Base-by-base conservation (phyloP, 495 filamentous ascomycete species). In the Annulohypoxylon stygium region DNA sequence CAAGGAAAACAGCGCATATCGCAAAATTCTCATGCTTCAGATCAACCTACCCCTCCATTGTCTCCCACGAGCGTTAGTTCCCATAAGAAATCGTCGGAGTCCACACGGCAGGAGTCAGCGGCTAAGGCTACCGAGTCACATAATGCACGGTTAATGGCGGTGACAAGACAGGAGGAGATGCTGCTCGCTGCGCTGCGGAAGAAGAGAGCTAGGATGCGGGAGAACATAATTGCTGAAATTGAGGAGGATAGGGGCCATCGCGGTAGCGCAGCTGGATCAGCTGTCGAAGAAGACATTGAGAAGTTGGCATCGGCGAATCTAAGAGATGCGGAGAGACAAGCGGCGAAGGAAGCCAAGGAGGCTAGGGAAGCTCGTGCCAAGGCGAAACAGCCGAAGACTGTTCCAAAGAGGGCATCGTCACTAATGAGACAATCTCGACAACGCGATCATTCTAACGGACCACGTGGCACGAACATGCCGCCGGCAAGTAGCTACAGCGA, bases 161-260 rank as follows among this genome's bases (percentile, higher is more conserved):
- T 97, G 55, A 97, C 93, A 0, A 86, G 89, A 59, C 93, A 97
- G 79, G 94, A 97, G 78, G 91, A 94, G 76, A 88, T 92, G 76
- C 83, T 97, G 5, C 83, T 97, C 7, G 92, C 93, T 71, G 92
- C 93, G 12, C 90, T 97, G 86, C 86, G 94, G 37, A 81, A 88
- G 73, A 94, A 94, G 76, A 86, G 92, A 48, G 92, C 93, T 37
- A 88, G 88, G 33, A 92, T 97, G 85, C 89, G 90, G 0, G 89
- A 93, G 62, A 89, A 90, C 62, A 87, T 91, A 57, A 90, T 93
- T 67, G 81, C 88, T 25, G 89, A 92, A 71, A 79, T 82, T 18
- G 81, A 84, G 36, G 83, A 81, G 45, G 77, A 81, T 5, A 55
- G 70, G 43, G 62, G 41, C 51, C 71, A 34, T 12, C 68, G 58